Evolutionary conservation across 768 basidiomycete species (phyloP).

Genomic region (Pleurotus eryngii): DNA sequence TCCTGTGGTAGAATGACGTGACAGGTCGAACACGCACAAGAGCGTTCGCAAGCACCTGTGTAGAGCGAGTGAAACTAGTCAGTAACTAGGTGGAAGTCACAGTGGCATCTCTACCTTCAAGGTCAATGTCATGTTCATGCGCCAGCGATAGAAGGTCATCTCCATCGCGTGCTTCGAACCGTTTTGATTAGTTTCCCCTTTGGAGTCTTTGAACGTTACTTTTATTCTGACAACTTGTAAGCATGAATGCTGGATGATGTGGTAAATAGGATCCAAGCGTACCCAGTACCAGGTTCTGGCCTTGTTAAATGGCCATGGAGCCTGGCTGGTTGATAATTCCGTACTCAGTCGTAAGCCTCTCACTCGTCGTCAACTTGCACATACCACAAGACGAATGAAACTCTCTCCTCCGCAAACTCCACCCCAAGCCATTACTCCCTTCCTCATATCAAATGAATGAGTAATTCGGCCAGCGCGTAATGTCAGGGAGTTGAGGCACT

Average conservation of each 20-base stretch:
- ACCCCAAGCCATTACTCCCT: background rate
- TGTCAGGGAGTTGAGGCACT: background rate
- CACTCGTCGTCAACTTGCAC: background rate
- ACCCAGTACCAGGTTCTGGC: conserved; percentile 72
- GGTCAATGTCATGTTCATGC: conserved; percentile 93
- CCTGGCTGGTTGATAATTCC: conserved; percentile 12
- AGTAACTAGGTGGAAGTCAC: background rate
- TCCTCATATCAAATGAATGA: background rate
- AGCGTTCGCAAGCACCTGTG: conserved; percentile 93
- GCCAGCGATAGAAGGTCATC: conserved; percentile 90
- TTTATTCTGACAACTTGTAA: conserved; percentile 57
- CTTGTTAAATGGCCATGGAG: conserved; percentile 55
- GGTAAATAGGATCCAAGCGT: conserved; percentile 13
- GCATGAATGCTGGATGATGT: conserved; percentile 1
- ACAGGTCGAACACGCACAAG: conserved; percentile 96
- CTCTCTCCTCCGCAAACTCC: background rate
- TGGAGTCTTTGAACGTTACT: conserved; percentile 86
- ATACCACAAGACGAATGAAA: background rate
- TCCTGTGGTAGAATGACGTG: conserved; percentile 85
- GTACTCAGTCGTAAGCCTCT: background rate
- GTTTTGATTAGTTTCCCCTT: conserved; percentile 79
- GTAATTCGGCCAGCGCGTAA: background rate
- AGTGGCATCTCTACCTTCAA: conserved; percentile 69
- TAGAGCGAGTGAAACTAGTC: background rate
- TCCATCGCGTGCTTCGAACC: conserved; percentile 90